Conservation (phyloP, 345 rosid species). For the Aethionema arabicum region DNA sequence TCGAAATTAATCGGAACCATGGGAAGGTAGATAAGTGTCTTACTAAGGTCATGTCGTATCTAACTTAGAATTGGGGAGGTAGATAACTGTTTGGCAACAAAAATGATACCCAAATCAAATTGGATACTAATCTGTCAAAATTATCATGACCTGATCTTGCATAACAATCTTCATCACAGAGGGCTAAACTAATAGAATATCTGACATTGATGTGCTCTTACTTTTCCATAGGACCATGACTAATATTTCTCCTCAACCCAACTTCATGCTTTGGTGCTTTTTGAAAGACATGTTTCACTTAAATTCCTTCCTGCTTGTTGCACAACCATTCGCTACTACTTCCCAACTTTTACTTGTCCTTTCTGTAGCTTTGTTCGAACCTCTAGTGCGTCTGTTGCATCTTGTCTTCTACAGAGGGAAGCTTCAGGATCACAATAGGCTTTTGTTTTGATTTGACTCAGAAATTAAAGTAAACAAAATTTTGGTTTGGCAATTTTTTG, state of each 20-base stretch:
- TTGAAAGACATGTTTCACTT: too few relatives aligned
- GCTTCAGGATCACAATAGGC: slow-evolving; percentile 1
- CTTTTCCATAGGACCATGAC: slow-evolving; percentile 16
- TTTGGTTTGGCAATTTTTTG: slow-evolving; percentile 13
- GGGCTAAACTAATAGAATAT: slow-evolving; percentile 17
- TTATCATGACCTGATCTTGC: slow-evolving; percentile 33
- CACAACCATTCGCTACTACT: too few relatives aligned
- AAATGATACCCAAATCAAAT: slow-evolving; percentile 23
- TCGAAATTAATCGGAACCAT: too few relatives aligned
- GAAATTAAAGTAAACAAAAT: slow-evolving; percentile 1
- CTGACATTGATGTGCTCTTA: slow-evolving; percentile 15
- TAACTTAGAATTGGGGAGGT: too few relatives aligned
- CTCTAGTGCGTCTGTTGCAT: slow-evolving; percentile 22
- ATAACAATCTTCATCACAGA: slow-evolving; percentile 19
- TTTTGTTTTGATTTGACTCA: background rate
- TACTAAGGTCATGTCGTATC: too few relatives aligned
- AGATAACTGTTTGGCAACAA: slow-evolving; percentile 53
- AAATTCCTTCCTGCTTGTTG: too few relatives aligned
- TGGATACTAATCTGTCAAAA: slow-evolving; percentile 30
- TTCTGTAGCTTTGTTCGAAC: slow-evolving; percentile 21
- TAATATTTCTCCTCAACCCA: background rate
- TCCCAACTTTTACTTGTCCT: slow-evolving; percentile 10
- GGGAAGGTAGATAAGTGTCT: too few relatives aligned
- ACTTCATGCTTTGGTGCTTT: background rate
- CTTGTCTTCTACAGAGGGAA: background rate